phyloP scores from a whole-genome alignment of 1,284 basidiomycete species.

The Malassezia equina region DNA sequence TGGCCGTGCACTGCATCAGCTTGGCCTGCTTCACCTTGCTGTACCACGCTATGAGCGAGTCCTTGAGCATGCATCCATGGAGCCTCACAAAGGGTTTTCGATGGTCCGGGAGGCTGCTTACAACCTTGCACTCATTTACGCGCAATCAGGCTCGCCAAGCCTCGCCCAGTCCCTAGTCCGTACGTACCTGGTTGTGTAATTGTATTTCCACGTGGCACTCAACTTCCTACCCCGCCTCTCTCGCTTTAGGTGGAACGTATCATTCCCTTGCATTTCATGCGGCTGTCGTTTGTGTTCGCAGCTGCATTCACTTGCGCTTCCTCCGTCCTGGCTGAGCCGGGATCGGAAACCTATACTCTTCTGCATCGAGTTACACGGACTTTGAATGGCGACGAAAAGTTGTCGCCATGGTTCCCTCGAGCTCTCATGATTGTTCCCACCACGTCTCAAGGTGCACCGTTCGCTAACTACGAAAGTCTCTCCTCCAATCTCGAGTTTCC shows the following conservation, averaged over 20 bases:
- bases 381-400: not conserved
- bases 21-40: conserved; percentile 49
- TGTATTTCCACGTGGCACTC: conserved; percentile 5
- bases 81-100: conserved; percentile 3
- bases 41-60: conserved; percentile 32
- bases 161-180: conserved; percentile 21
- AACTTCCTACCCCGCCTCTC: not conserved
- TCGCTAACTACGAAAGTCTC: not conserved
- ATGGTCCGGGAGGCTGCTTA: conserved; percentile 37
- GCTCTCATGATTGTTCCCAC: not conserved
- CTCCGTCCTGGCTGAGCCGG: not conserved
- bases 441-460: not conserved
- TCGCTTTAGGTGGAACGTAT: too few species aligned
- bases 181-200: conserved; percentile 21
- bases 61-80: conserved; percentile 17
- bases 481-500: not conserved
- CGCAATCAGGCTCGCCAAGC: conserved; percentile 20
- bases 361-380: conserved; percentile 1
- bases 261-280: not conserved
- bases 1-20: conserved; percentile 76
- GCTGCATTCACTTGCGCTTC: not conserved
- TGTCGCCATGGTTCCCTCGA: conserved; percentile 4
- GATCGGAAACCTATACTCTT: conserved; percentile 1
- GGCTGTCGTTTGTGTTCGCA: not conserved
- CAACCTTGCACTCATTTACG: conserved; percentile 37